Evolutionary conservation across 371 early-diverging fungal genomes (phyloP).

Genomic region (Zancudomyces culisetae): DNA sequence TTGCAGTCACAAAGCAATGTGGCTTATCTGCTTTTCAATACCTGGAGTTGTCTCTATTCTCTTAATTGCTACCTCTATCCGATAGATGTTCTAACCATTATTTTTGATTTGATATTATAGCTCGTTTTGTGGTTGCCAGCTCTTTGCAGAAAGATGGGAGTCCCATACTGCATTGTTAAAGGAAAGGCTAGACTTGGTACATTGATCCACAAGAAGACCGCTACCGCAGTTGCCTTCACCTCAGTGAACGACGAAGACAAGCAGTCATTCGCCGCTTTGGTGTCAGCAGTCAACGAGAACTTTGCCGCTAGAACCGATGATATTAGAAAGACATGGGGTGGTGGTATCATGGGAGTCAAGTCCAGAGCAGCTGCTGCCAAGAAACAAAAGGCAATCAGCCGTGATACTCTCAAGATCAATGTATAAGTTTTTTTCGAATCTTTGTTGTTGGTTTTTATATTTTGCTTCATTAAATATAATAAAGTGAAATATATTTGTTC

Average conservation of each 20-base stretch:
- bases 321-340: slow-evolving; percentile 85
- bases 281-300: slow-evolving; percentile 85
- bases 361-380: slow-evolving; percentile 64
- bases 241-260: slow-evolving; percentile 94
- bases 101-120: too few species aligned
- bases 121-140: slow-evolving; percentile 98
- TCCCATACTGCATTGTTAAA: slow-evolving; percentile 98
- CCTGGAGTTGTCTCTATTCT: too few species aligned
- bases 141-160: slow-evolving; percentile 99
- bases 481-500: too few species aligned
- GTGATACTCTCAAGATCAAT: neutral
- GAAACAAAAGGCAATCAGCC: slow-evolving; percentile 13
- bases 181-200: slow-evolving; percentile 94
- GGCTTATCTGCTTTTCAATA: too few species aligned
- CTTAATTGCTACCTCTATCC: too few species aligned
- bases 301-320: slow-evolving; percentile 84
- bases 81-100: too few species aligned
- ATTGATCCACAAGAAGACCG: slow-evolving; percentile 98
- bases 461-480: too few species aligned
- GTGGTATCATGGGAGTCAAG: slow-evolving; percentile 91
- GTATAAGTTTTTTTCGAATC: too few species aligned
- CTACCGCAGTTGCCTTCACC: slow-evolving; percentile 89
- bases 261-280: slow-evolving; percentile 66
- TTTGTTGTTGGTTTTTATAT: too few species aligned
- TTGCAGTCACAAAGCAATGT: too few species aligned